phyloP scores from a whole-genome alignment of 108 stramenopile species.

The Nannochloropsis oceanica region DNA sequence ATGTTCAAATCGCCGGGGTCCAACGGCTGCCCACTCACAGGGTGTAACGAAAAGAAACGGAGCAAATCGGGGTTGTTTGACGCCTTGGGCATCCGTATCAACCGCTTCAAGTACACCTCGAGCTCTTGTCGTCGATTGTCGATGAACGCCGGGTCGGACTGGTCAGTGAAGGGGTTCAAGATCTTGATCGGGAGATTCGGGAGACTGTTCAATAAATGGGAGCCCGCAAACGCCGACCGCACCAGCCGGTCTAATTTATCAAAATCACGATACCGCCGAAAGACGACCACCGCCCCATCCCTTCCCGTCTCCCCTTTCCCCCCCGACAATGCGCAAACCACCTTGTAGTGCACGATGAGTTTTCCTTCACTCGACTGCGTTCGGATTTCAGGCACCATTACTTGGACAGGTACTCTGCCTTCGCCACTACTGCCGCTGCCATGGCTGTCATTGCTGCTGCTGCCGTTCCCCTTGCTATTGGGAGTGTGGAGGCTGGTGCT shows the following conservation, averaged over 20 bases:
- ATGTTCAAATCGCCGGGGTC: neutral
- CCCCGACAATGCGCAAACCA: neutral
- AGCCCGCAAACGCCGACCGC: constrained; percentile 6
- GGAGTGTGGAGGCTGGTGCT: neutral
- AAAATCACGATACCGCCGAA: neutral
- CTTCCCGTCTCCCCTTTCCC: neutral
- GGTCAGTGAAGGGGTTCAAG: neutral
- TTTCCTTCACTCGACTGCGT: neutral
- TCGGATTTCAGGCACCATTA: neutral
- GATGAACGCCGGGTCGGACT: constrained; percentile 3
- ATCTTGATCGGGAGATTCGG: neutral
- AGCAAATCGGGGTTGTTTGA: constrained; percentile 5
- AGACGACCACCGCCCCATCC: neutral
- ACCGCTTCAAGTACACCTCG: neutral
- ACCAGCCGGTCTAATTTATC: constrained; percentile 7
- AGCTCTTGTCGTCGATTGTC: neutral
- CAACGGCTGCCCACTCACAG: neutral
- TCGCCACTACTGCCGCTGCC: neutral
- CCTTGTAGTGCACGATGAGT: neutral
- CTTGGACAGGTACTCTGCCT: neutral
- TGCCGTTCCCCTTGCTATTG: neutral
- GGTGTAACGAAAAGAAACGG: neutral
- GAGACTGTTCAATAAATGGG: neutral
- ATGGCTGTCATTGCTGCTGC: neutral
- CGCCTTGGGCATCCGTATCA: neutral